Percentiles rank a stretch among this genome's conserved stretches.
These are phyloP conservation scores for Stromatinia cepivora DNA, from an alignment of 2,329 filamentous ascomycete species.

Conservation along the genomic window DNA sequence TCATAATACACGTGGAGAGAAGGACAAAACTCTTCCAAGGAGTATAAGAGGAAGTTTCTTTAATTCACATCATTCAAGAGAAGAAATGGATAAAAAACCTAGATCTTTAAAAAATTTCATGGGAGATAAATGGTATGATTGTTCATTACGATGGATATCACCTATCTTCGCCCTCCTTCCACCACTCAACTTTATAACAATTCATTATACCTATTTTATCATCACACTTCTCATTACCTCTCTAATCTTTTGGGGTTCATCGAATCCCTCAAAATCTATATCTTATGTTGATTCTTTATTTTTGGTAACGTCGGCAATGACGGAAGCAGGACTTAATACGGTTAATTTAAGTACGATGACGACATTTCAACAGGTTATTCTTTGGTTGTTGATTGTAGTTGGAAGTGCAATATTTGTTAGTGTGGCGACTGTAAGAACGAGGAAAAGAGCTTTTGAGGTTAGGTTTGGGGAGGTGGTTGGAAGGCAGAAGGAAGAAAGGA, in stretches of 20 bases:
- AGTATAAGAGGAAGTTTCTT: constrained; percentile 6
- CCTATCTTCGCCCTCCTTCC: constrained; percentile 25
- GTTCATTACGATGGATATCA: not conserved
- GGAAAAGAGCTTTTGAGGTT: constrained; percentile 62
- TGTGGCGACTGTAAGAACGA: constrained; percentile 60
- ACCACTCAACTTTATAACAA: constrained; percentile 59
- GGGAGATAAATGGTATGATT: constrained; percentile 1
- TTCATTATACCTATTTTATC: constrained; percentile 70
- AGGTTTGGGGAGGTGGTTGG: constrained; percentile 48
- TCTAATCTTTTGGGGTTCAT: constrained; percentile 61
- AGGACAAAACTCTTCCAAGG: not conserved
- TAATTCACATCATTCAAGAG: not conserved
- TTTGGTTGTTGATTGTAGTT: constrained; percentile 65
- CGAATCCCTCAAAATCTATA: constrained; percentile 52
- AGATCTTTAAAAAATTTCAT: constrained; percentile 12
- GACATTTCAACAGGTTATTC: constrained; percentile 65
- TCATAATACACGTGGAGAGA: not conserved
- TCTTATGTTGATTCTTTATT: constrained; percentile 67
- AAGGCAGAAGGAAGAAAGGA: not conserved
- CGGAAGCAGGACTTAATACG: constrained; percentile 66
- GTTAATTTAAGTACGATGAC: constrained; percentile 64
- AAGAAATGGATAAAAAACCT: constrained; percentile 2
- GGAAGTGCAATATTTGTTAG: constrained; percentile 69
- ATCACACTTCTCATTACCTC: constrained; percentile 55
- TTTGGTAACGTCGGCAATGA: constrained; percentile 65